A percentile compares a stretch with the other conserved stretches of the same genome.
These are phyloP conservation scores for Dittrichia graveolens DNA, from an alignment of 129 eudicot species.

Conservation along the genomic window DNA sequence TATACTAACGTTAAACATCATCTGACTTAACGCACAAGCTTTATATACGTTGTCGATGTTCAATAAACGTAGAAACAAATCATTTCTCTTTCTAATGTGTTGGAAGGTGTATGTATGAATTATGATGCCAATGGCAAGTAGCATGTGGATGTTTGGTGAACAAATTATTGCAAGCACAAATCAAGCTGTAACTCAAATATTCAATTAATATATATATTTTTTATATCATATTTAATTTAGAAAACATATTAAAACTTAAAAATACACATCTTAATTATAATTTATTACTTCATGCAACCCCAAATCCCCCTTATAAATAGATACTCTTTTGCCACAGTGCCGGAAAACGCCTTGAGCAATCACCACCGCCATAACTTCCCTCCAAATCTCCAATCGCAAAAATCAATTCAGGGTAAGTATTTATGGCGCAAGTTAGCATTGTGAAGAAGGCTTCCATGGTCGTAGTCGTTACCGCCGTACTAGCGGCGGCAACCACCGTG, in stretches of 20 bases:
- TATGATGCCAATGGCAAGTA: neutral
- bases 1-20: no score
- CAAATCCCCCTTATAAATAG: constrained; percentile 15
- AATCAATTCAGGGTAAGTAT: constrained; percentile 5
- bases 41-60: no score
- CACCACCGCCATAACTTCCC: neutral
- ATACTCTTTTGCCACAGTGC: neutral
- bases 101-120: constrained; percentile 6
- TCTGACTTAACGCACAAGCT: no score
- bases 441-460: constrained; percentile 15
- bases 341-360: no score
- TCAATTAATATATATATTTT: no score
- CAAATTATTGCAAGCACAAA: constrained; percentile 25
- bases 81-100: neutral
- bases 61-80: no score
- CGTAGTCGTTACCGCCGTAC: constrained; percentile 17
- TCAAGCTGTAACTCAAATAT: constrained; percentile 15
- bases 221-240: no score
- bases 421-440: constrained; percentile 44
- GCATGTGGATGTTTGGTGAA: constrained; percentile 30
- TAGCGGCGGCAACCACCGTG: constrained; percentile 17
- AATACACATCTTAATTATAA: no score
- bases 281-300: neutral
- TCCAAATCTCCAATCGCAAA: neutral
- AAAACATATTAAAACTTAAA: no score